Evolutionary conservation across 345 rosid genomes (phyloP).

Genomic region (Salix udensis): DNA sequence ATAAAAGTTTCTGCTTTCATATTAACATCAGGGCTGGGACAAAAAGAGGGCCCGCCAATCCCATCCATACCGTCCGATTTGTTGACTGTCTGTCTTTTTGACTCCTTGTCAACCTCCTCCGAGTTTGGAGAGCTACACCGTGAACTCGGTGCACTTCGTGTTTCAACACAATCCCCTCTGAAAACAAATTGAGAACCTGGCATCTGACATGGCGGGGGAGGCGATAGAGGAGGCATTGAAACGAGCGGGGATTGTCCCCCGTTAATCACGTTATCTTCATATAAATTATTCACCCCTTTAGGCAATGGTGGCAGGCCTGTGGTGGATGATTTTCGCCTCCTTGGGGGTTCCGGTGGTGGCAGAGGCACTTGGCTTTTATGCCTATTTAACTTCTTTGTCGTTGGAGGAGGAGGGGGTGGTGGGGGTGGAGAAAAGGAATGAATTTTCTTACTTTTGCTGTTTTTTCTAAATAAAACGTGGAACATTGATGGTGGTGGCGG

Average conservation of each 20-base stretch:
- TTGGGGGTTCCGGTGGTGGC: conserved; percentile 19
- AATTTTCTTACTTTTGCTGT: conserved; percentile 52
- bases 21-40: conserved; percentile 89
- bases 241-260: conserved; percentile 42
- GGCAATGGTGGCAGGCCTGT: conserved; percentile 68
- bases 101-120: conserved; percentile 31
- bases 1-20: conserved; percentile 75
- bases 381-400: conserved; percentile 19
- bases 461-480: conserved; percentile 56
- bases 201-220: conserved; percentile 58
- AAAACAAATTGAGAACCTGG: conserved; percentile 39
- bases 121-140: conserved; percentile 61
- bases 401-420: conserved; percentile 6
- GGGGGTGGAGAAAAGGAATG: conserved; percentile 45
- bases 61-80: conserved; percentile 26
- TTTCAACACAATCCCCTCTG: conserved; percentile 55
- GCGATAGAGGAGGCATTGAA: conserved; percentile 55
- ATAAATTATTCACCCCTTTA: conserved; percentile 22
- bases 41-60: conserved; percentile 28
- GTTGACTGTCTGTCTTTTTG: conserved; percentile 20
- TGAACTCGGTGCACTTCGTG: conserved; percentile 53
- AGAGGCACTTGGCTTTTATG: conserved; percentile 1
- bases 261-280: conserved; percentile 36
- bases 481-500: conserved; percentile 64
- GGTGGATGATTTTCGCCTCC: conserved; percentile 9